These are phyloP conservation scores for Fennellomyces sp. DNA, from an alignment of 371 early-diverging fungal genomes.

Conservation along the genomic window DNA sequence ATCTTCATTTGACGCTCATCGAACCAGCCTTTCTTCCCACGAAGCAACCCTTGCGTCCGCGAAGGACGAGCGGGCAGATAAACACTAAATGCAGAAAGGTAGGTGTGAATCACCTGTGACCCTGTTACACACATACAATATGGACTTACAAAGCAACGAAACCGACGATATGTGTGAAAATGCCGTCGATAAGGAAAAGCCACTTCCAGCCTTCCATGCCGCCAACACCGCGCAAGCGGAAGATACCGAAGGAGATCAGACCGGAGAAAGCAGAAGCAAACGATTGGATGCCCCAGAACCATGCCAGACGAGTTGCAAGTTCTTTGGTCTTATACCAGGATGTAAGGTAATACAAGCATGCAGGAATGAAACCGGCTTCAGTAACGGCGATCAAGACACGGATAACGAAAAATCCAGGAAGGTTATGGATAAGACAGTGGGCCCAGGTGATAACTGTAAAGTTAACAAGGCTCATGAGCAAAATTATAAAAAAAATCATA, in stretches of 20 bases:
- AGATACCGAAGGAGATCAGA: conserved; percentile 58
- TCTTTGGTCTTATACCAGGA: conserved; percentile 62
- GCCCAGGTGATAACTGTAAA: conserved; percentile 52
- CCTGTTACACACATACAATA: not conserved
- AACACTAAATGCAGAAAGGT: conserved; percentile 23
- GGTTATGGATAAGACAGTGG: conserved; percentile 31
- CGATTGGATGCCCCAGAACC: conserved; percentile 63
- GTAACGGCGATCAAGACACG: conserved; percentile 36
- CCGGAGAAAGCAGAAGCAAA: conserved; percentile 65
- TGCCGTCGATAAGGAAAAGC: conserved; percentile 58
- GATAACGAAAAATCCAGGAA: conserved; percentile 25
- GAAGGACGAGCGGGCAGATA: conserved; percentile 50
- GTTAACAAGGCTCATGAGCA: no score
- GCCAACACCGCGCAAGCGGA: conserved; percentile 54
- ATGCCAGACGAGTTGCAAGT: conserved; percentile 58
- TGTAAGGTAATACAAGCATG: conserved; percentile 58
- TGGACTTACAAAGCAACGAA: conserved; percentile 43
- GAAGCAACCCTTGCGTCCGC: conserved; percentile 37
- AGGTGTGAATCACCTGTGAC: not conserved
- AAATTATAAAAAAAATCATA: no score
- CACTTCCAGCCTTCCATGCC: conserved; percentile 65
- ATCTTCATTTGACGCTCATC: conserved; percentile 32
- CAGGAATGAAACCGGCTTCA: conserved; percentile 62
- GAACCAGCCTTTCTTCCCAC: conserved; percentile 28
- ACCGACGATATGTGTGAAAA: conserved; percentile 51